Evolutionary conservation across 352 stramenopile genomes (phyloP).

Genomic region (Pythium myriotylum): DNA sequence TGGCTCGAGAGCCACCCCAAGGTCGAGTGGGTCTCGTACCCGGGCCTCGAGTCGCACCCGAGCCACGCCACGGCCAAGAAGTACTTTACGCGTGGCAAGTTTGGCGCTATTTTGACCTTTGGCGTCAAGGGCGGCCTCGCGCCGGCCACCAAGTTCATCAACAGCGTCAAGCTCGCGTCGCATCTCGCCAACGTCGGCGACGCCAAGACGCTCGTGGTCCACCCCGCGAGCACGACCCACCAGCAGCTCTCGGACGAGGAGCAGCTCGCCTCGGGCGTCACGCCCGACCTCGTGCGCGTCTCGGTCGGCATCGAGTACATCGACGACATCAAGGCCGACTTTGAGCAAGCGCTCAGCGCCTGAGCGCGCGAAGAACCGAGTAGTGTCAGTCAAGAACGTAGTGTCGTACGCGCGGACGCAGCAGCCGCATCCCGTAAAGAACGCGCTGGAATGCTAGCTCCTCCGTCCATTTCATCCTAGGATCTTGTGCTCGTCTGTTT

Average conservation of each 20-base stretch:
- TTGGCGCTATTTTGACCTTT: conserved; percentile 6
- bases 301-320: conserved; percentile 12
- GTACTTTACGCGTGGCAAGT: conserved; percentile 14
- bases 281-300: conserved; percentile 5
- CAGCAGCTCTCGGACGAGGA: conserved; percentile 13
- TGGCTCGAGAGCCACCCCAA: conserved; percentile 4
- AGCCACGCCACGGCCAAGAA: conserved; percentile 9
- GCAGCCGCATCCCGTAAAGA: too few relatives aligned
- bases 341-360: conserved; percentile 2
- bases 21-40: conserved; percentile 13
- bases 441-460: too few relatives aligned
- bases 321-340: conserved; percentile 17
- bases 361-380: not conserved
- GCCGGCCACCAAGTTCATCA: conserved; percentile 13
- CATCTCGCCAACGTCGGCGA: conserved; percentile 13
- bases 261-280: conserved; percentile 10
- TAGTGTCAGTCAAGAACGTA: too few relatives aligned
- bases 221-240: conserved; percentile 14
- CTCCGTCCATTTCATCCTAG: too few relatives aligned
- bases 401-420: too few relatives aligned
- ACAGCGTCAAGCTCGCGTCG: conserved; percentile 10
- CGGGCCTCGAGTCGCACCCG: conserved; percentile 9
- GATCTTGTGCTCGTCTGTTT: too few relatives aligned
- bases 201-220: conserved; percentile 11
- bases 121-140: conserved; percentile 12